These are phyloP conservation scores for Lipomyces lipofer DNA, from an alignment of 805 yeast species.

Conservation along the genomic window DNA sequence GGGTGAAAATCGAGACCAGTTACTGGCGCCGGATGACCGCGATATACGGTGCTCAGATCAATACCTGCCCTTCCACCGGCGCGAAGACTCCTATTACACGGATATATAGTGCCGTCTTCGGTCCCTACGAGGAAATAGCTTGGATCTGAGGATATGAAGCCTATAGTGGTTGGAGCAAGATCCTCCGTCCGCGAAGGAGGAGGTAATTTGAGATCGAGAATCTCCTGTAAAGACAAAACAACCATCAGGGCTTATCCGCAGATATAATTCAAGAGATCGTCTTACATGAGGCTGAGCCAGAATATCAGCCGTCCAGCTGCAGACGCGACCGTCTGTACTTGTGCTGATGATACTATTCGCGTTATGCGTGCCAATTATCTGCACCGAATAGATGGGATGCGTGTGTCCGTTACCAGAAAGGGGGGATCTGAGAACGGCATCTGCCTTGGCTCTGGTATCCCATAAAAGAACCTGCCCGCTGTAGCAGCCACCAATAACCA, in stretches of 20 bases:
- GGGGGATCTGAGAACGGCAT: constrained; percentile 41
- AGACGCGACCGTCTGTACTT: constrained; percentile 43
- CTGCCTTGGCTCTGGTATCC: constrained; percentile 44
- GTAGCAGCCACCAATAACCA: constrained; percentile 49
- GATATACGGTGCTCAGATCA: constrained; percentile 32
- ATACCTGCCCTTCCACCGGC: constrained; percentile 39
- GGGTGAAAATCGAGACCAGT: constrained; percentile 38
- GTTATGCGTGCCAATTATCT: constrained; percentile 36
- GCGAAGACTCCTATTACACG: constrained; percentile 39
- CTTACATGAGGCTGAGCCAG: constrained; percentile 39
- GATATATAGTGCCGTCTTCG: constrained; percentile 42
- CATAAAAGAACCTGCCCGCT: constrained; percentile 55
- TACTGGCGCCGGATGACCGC: constrained; percentile 42
- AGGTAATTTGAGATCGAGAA: constrained; percentile 35
- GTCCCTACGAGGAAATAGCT: constrained; percentile 42
- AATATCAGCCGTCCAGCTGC: constrained; percentile 44
- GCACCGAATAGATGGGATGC: constrained; percentile 39
- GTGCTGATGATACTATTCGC: constrained; percentile 39
- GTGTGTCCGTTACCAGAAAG: constrained; percentile 39
- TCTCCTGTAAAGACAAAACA: constrained; percentile 33
- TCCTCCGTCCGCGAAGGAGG: constrained; percentile 33
- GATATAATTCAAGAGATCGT: not conserved
- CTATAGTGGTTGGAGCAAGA: constrained; percentile 38
- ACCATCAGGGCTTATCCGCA: too few species aligned
- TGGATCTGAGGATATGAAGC: constrained; percentile 36